Evolutionary conservation across 495 filamentous ascomycete species (phyloP).

Genomic region (Penicillium angulare): DNA sequence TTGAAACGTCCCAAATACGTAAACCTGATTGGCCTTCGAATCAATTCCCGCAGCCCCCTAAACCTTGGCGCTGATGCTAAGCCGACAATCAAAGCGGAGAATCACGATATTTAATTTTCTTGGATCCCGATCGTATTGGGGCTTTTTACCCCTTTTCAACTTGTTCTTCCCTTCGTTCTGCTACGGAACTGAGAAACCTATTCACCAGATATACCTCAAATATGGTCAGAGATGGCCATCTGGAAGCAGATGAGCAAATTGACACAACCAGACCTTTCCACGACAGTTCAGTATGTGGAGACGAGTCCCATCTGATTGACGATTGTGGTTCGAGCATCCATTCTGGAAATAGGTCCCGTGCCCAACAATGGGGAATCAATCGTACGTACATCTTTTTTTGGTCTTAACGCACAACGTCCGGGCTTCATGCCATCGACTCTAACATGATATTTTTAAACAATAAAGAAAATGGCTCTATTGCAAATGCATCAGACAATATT

Average conservation of each 20-base stretch:
- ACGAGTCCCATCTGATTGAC: not conserved
- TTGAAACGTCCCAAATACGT: no score
- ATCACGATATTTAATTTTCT: not conserved
- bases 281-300: not conserved
- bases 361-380: not conserved
- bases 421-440: no score
- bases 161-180: not conserved
- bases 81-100: not conserved
- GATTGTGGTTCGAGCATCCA: not conserved
- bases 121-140: no score
- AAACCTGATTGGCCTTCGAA: not conserved
- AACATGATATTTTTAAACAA: not conserved
- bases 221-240: constrained; percentile 2
- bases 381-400: not conserved
- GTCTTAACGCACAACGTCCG: not conserved
- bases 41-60: not conserved
- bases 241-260: not conserved
- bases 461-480: not conserved
- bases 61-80: not conserved
- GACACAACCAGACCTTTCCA: not conserved
- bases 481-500: constrained; percentile 3
- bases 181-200: not conserved
- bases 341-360: not conserved
- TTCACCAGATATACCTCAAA: no score
- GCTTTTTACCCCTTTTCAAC: not conserved